Evolutionary conservation across 2,329 filamentous ascomycete species (phyloP).

Genomic region (Cladobotryum protrusum): DNA sequence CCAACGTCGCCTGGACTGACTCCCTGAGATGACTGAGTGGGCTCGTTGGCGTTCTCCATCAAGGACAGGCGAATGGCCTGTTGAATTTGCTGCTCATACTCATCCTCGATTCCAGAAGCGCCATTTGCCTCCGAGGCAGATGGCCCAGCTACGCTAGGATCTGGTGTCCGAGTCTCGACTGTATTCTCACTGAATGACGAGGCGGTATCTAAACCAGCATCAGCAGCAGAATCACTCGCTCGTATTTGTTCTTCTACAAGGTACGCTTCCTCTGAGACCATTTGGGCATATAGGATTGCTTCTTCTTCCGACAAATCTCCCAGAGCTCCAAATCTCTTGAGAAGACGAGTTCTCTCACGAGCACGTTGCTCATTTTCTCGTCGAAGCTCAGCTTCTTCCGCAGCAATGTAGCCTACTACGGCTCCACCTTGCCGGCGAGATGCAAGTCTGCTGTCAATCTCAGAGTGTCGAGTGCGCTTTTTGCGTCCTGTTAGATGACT

Average conservation of each 20-base stretch:
- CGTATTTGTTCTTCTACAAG: conserved; percentile 51
- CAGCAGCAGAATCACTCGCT: conserved; percentile 45
- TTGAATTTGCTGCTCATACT: conserved; percentile 57
- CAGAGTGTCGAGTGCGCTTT: conserved; percentile 66
- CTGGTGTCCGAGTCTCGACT: conserved; percentile 47
- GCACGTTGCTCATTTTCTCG: conserved; percentile 61
- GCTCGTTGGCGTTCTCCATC: conserved; percentile 48
- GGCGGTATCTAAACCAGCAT: conserved; percentile 37
- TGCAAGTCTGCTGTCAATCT: conserved; percentile 40
- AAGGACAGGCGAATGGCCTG: conserved; percentile 57
- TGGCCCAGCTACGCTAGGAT: conserved; percentile 39
- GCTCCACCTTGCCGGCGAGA: conserved; percentile 57
- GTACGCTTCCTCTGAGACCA: conserved; percentile 58
- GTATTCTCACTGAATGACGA: conserved; percentile 38
- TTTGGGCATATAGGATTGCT: conserved; percentile 57
- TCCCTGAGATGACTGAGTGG: conserved; percentile 38
- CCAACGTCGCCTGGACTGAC: conserved; percentile 45
- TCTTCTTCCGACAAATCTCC: conserved; percentile 61
- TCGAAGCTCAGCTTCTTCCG: conserved; percentile 76
- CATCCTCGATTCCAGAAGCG: conserved; percentile 36
- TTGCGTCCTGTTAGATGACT: conserved; percentile 71
- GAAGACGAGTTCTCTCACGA: conserved; percentile 64
- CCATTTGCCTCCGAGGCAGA: conserved; percentile 29
- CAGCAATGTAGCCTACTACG: conserved; percentile 74
- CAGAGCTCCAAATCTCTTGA: conserved; percentile 68